These are phyloP conservation scores for Penicillium parvum DNA, from an alignment of 495 filamentous ascomycete species.

Conservation along the genomic window DNA sequence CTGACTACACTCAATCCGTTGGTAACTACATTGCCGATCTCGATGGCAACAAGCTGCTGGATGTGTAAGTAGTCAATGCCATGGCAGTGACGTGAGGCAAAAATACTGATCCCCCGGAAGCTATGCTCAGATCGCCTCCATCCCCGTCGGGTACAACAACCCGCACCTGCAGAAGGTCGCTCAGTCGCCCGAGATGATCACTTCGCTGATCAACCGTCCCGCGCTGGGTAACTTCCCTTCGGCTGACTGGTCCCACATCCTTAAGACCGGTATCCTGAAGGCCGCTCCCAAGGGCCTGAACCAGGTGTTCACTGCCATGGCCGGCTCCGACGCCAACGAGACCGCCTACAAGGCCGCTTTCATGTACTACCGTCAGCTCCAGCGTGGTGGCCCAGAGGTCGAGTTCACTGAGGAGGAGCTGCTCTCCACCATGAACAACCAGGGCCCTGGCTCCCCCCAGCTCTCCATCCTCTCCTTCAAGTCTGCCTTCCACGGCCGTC, in stretches of 20 bases:
- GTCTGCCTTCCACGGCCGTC: conserved; percentile 89
- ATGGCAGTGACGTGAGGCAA: conserved; percentile 5
- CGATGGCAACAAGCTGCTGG: conserved; percentile 65
- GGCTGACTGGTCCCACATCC: conserved; percentile 78
- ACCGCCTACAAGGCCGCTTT: conserved; percentile 99
- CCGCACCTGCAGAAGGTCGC: conserved; percentile 69
- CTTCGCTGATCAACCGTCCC: conserved; percentile 84
- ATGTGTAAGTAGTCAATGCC: conserved; percentile 57
- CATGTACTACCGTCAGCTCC: conserved; percentile 88
- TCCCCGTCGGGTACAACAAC: conserved; percentile 97
- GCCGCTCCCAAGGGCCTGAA: conserved; percentile 87
- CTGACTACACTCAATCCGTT: conserved; percentile 67
- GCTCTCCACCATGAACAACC: conserved; percentile 75
- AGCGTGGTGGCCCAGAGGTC: conserved; percentile 76
- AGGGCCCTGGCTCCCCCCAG: conserved; percentile 74
- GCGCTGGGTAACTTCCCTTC: conserved; percentile 96
- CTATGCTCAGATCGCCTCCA: conserved; percentile 95
- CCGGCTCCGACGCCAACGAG: conserved; percentile 96
- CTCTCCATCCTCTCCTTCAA: conserved; percentile 93
- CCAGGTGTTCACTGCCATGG: conserved; percentile 96
- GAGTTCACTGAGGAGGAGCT: conserved; percentile 86
- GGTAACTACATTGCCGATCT: conserved; percentile 78
- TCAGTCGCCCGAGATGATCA: conserved; percentile 72
- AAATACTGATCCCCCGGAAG: conserved; percentile 33
- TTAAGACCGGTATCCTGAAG: conserved; percentile 81